A percentile compares a stretch with the other conserved stretches of the same genome.
phyloP scores from a whole-genome alignment of 192 early-diverging fungal genomes.

The Backusella psychrophila region DNA sequence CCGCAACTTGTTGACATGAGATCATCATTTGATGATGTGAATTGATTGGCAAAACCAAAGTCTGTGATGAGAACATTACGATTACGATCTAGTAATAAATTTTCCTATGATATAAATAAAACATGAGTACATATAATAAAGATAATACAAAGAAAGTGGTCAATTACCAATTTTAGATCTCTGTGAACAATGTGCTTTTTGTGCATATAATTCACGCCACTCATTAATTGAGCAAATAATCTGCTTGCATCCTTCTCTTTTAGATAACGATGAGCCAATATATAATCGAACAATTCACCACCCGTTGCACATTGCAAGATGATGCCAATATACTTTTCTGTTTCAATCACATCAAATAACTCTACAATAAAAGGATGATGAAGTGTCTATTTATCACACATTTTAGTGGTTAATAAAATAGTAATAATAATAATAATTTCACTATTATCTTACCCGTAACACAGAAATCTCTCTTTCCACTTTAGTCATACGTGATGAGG shows the following conservation, averaged over 20 bases:
- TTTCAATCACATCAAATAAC: conserved; percentile 94
- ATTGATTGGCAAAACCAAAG: conserved; percentile 98
- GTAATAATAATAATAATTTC: background rate
- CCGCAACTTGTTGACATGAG: conserved; percentile 95
- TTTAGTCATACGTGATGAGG: conserved; percentile 78
- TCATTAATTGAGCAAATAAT: conserved; percentile 91
- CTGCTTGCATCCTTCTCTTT: conserved; percentile 89
- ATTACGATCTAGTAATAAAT: conserved; percentile 88
- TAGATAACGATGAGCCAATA: conserved; percentile 90
- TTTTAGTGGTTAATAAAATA: background rate
- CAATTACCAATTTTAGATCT: conserved; percentile 88
- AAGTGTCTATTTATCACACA: conserved; percentile 67
- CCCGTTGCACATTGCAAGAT: conserved; percentile 95
- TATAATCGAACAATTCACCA: conserved; percentile 98
- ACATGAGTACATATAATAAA: background rate
- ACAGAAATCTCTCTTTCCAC: conserved; percentile 95
- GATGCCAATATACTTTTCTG: conserved; percentile 94
- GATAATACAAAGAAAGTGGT: background rate
- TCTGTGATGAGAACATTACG: conserved; percentile 96
- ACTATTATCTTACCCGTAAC: conserved; percentile 63
- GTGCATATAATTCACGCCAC: conserved; percentile 93
- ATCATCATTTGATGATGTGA: conserved; percentile 66
- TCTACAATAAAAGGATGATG: conserved; percentile 91
- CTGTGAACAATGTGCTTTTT: conserved; percentile 92
- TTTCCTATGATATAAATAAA: conserved; percentile 45